Evolutionary conservation across 768 basidiomycete genomes (phyloP).

Genomic region (Cystofilobasidium bisporidii): DNA sequence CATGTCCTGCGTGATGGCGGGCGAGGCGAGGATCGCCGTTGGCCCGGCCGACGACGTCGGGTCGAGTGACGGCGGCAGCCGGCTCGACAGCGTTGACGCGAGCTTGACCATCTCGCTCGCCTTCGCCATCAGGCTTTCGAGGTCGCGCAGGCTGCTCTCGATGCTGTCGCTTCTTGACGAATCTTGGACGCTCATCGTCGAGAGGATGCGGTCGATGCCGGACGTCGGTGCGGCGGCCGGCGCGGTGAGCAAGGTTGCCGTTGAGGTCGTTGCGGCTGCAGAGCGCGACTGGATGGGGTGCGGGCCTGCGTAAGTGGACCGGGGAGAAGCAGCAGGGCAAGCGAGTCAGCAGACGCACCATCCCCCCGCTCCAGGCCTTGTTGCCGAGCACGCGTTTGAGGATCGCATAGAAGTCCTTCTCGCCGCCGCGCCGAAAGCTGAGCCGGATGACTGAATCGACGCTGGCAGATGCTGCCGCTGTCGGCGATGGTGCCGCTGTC

Average conservation of each 20-base stretch:
- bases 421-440: conserved; percentile 86
- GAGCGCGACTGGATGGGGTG: too few species aligned
- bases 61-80: conserved; percentile 9
- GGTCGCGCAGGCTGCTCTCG: conserved; percentile 55
- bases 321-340: neutral
- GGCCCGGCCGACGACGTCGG: conserved; percentile 18
- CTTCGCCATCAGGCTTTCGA: conserved; percentile 81
- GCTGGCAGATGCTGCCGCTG: neutral
- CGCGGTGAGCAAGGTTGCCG: neutral
- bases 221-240: neutral
- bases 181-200: neutral
- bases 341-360: neutral
- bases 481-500: neutral
- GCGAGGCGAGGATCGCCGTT: conserved; percentile 50
- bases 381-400: conserved; percentile 60
- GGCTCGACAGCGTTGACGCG: conserved; percentile 66
- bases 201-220: neutral
- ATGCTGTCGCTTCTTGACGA: neutral
- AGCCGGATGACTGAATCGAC: conserved; percentile 52
- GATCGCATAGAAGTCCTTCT: conserved; percentile 66
- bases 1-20: conserved; percentile 80
- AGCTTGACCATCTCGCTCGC: conserved; percentile 82
- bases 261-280: neutral
- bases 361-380: conserved; percentile 63
- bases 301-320: neutral